A percentile compares a stretch with the other conserved stretches of the same genome.
Evolutionary conservation across 192 early-diverging fungal species (phyloP).

Genomic region (Ambispora gerdemannii): DNA sequence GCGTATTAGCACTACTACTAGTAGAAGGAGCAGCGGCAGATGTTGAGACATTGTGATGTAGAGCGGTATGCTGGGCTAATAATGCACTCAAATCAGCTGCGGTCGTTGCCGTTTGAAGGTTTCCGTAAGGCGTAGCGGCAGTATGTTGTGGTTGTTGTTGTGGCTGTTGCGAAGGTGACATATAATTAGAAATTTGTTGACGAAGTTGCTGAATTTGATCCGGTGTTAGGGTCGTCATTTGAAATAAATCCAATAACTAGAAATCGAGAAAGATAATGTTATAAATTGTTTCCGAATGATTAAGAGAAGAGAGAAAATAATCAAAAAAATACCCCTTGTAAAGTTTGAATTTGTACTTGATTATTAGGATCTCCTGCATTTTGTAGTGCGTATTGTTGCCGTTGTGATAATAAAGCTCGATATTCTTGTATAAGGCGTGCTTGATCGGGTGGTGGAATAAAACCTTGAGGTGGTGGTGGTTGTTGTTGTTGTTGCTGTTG

Average conservation of each 20-base stretch:
- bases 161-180: conserved; percentile 5
- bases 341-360: conserved; percentile 22
- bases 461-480: conserved; percentile 19
- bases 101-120: too few relatives aligned
- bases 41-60: background rate
- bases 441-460: conserved; percentile 27
- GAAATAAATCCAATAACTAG: conserved; percentile 45
- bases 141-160: too few relatives aligned
- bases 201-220: conserved; percentile 47
- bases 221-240: conserved; percentile 43
- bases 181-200: conserved; percentile 36
- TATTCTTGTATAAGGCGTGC: conserved; percentile 21
- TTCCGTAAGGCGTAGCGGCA: too few relatives aligned
- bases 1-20: background rate
- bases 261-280: background rate
- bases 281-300: background rate
- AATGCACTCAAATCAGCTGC: conserved; percentile 2
- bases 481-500: background rate
- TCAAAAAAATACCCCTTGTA: conserved; percentile 19
- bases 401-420: conserved; percentile 9
- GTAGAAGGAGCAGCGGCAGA: background rate
- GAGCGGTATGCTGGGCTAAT: background rate
- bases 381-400: conserved; percentile 22
- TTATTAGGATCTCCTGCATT: conserved; percentile 27
- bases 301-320: conserved; percentile 26